Conservation (phyloP, 371 early-diverging fungal genomes). For the Blakeslea trispora region DNA sequence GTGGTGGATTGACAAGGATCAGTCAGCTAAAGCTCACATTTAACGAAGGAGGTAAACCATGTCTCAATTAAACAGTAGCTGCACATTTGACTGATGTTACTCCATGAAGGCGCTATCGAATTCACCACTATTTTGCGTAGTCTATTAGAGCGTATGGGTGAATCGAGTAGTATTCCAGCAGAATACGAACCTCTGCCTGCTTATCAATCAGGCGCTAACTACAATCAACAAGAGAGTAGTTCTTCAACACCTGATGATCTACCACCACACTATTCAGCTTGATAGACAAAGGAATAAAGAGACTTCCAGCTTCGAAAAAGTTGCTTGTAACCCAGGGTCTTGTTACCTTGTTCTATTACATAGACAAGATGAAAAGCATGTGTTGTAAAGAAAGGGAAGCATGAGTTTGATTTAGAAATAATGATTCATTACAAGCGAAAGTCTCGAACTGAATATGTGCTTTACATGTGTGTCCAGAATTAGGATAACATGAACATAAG, state of each 20-base stretch:
- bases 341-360: too few relatives aligned
- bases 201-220: conserved; percentile 26
- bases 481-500: too few relatives aligned
- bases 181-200: conserved; percentile 44
- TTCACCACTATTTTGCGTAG: conserved; percentile 45
- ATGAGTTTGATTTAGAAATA: too few relatives aligned
- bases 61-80: not conserved
- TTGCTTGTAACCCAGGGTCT: too few relatives aligned
- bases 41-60: conserved; percentile 50
- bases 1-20: conserved; percentile 46
- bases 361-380: too few relatives aligned
- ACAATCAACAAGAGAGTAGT: too few relatives aligned
- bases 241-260: conserved; percentile 7
- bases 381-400: too few relatives aligned
- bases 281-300: conserved; percentile 8
- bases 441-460: too few relatives aligned
- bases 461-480: too few relatives aligned
- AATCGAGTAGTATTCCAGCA: conserved; percentile 36
- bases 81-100: not conserved
- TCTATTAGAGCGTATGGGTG: conserved; percentile 41
- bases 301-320: too few relatives aligned
- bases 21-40: conserved; percentile 46
- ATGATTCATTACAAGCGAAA: too few relatives aligned
- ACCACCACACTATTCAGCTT: conserved; percentile 20
- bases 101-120: conserved; percentile 50